Evolutionary conservation across 805 yeast genomes (phyloP), one percentile per base, ranked within the genome.

Genomic region (Komagataella pastoris): DNA sequence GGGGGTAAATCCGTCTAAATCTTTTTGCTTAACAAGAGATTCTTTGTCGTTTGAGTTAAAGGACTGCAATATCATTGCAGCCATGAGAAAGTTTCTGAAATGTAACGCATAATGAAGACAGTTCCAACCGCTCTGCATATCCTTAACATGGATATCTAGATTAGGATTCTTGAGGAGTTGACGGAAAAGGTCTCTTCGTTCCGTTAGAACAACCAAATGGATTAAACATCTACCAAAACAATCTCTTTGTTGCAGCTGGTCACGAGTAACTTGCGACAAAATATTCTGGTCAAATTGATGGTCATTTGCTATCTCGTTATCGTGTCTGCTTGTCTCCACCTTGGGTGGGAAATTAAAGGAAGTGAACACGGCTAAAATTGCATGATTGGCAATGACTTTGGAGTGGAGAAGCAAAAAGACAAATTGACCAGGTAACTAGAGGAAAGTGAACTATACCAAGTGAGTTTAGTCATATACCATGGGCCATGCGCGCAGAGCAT

Each of bases 41-140:
- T 65, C 60, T 46, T 64, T 58, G 10, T 12, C 17, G 5, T 17
- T 44, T 7, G 47, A 44, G 17, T 54, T 54, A 40, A 51, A 53
- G 2, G 54, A 48, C 2, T 56, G 44, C 7, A 78, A 51, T 7
- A 80, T 56, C 6, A 65, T 63, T 51, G 71, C 74, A 7, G 83
- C 80, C 59, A 84, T 75, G 17, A 74, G 60, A 46, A 83, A 65
- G 51, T 83, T 71, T 40, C 80, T 85, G 55, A 76, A 67, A 56
- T 71, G 77, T 12, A 85, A 67, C 3, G 88, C 79, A 54, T 80
- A 76, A 63, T 90, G 97, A 24, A 90, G 69, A 23, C 88, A 79
- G 47, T 86, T 85, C 84, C 95, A 89, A 1, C 88, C 85, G 60
- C 79, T 87, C 64, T 89, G 97, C 50, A 69, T 69, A 63, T 90